Evolutionary conservation across 495 filamentous ascomycete species (phyloP), one percentile per base, ranked within the genome.

Genomic region (Penicillium arizonense): DNA sequence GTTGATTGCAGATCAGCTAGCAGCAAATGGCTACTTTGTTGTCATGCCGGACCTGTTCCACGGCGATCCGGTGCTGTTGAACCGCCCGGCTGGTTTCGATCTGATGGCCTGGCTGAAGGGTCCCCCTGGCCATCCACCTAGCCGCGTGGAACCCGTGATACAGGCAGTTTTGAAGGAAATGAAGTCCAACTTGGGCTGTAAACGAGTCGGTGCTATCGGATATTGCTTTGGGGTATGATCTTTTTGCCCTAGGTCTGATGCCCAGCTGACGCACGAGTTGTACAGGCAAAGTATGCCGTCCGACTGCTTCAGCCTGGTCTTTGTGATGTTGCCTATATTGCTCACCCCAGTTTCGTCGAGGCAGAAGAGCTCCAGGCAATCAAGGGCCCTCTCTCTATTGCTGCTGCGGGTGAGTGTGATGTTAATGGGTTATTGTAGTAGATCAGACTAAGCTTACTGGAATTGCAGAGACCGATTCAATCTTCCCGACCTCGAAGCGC

Each of bases 1-100:
- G 33, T 44, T 74, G 10, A 62, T 72, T 45, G 90, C 89, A 34
- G 89, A 93, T 72, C 85, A 89, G 58, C 84, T 83, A 44, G 89
- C 89, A 21, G 84, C 83, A 45, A 85, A 87, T 55, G 90, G 89
- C 37, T 94, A 90, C 65, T 77, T 87, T 14, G 84, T 85, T 40
- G 69, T 90, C 14, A 78, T 93, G 63, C 79, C 87, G 44, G 90
- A 71, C 38, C 57, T 72, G 6, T 72, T 74, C 55, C 52, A 68
- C 48, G 68, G 69, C 14, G 69, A 74, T 23, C 57, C 68, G 1
- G 58, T 70, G 11, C 61, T 55, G 10, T 36, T 71, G 23, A 68
- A 71, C 40, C 53, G 59, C n/a, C 59, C 65, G 0, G 53, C 24
- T 3, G 54, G 24, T 7, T 71, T 64, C 34, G 63, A 71, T 21